These are phyloP conservation scores for Piloderma croceum DNA, from an alignment of 768 basidiomycete genomes.

Conservation along the genomic window DNA sequence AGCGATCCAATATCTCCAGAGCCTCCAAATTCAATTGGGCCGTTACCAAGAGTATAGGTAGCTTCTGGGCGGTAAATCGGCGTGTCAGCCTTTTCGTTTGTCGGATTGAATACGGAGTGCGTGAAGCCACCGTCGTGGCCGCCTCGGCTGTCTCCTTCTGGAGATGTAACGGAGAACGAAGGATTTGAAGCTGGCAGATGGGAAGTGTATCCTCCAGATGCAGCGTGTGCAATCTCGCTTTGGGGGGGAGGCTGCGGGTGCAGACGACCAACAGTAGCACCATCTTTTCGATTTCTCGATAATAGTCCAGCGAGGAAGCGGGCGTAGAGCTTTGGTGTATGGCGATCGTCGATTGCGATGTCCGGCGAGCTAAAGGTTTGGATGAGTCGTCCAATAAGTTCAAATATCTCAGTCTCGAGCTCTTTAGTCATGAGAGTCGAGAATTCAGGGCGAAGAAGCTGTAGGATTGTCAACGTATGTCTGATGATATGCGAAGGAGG, in stretches of 20 bases:
- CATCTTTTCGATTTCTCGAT: slow-evolving; percentile 63
- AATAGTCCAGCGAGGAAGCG: slow-evolving; percentile 73
- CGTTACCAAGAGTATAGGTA: slow-evolving; percentile 37
- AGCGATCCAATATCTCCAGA: slow-evolving; percentile 5
- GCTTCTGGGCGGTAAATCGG: slow-evolving; percentile 44
- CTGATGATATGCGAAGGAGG: neutral
- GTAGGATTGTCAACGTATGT: slow-evolving; percentile 2
- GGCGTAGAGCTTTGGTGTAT: slow-evolving; percentile 76
- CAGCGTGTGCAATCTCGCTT: slow-evolving; percentile 5
- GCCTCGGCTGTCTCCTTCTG: neutral
- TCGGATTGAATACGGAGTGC: slow-evolving; percentile 11
- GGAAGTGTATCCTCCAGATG: slow-evolving; percentile 3
- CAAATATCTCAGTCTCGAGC: slow-evolving; percentile 66
- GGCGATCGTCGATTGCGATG: slow-evolving; percentile 75
- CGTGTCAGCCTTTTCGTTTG: slow-evolving; percentile 23
- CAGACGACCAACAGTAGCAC: slow-evolving; percentile 50
- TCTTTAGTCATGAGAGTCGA: slow-evolving; percentile 53
- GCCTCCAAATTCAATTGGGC: slow-evolving; percentile 30
- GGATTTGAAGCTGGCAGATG: slow-evolving; percentile 13
- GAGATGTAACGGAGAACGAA: neutral
- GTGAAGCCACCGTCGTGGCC: slow-evolving; percentile 13
- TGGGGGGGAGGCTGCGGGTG: slow-evolving; percentile 46
- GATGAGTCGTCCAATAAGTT: slow-evolving; percentile 66
- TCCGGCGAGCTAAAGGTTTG: slow-evolving; percentile 65
- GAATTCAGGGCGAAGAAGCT: slow-evolving; percentile 75